Evolutionary conservation across 768 basidiomycete genomes (phyloP).

Genomic region (Rossbeevera mucosa): DNA sequence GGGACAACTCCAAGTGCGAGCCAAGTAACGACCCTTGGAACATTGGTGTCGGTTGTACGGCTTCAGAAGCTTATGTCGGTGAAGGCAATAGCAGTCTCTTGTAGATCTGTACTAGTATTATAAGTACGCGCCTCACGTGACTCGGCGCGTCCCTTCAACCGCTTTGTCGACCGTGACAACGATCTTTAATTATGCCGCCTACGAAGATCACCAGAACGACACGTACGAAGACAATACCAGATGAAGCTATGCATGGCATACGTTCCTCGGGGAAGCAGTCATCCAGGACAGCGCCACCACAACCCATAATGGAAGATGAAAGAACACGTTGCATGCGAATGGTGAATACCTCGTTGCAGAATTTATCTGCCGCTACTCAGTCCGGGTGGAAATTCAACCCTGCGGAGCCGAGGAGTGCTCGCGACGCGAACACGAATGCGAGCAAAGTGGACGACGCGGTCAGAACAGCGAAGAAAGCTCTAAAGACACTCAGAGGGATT

Average conservation of each 20-base stretch:
- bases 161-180: too few species aligned
- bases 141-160: too few species aligned
- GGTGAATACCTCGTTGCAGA: constrained; percentile 60
- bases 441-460: constrained; percentile 34
- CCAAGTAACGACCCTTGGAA: constrained; percentile 8
- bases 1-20: constrained; percentile 1
- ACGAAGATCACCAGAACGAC: constrained; percentile 8
- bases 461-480: constrained; percentile 37
- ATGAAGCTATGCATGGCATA: constrained; percentile 18
- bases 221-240: constrained; percentile 6
- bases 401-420: constrained; percentile 24
- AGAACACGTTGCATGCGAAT: constrained; percentile 52
- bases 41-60: background rate
- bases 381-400: constrained; percentile 53
- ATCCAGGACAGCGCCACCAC: constrained; percentile 1
- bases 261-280: constrained; percentile 27
- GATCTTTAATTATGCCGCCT: constrained; percentile 13
- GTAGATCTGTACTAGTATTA: background rate
- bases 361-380: constrained; percentile 47
- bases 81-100: constrained; percentile 1
- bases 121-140: constrained; percentile 10
- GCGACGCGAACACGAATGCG: constrained; percentile 19
- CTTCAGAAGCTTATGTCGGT: constrained; percentile 7
- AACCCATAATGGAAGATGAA: constrained; percentile 31
- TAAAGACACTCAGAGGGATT: constrained; percentile 44